Evolutionary conservation across 2,329 filamentous ascomycete species (phyloP), one percentile per base, ranked within the genome.

Genomic region (Blumeria hordei): DNA sequence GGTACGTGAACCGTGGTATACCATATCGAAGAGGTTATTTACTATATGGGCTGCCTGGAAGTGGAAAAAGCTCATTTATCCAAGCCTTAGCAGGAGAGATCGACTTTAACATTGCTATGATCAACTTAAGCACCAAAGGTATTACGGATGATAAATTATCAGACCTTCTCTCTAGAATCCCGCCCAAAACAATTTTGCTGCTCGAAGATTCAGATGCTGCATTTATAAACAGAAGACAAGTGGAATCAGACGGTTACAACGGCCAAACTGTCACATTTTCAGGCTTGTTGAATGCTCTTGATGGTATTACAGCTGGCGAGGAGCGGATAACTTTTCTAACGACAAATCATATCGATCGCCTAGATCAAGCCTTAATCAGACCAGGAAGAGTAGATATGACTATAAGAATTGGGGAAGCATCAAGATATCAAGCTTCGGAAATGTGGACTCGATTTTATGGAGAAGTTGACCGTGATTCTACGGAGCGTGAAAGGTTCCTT

Each of bases 361-460:
- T 96, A 1, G 64, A 84, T 80, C 83, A 87, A 58, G 92, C 92
- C 3, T 70, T 98, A 44, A 86, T 96, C 51, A 76, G 92, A 28
- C 92, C 92, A 0, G 92, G 92, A 0, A 77, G 92, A 52, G 88
- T 98, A 0, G 92, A 98, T 67, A 84, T 96, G 82, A 92, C 86
- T 60, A 77, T 94, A 3, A 78, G 86, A 55, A 82, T 98, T 52
- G 90, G 88, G 39, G 85, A 94, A 67, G 88, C 90, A 35, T 90
- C 85, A 2, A 74, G 79, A 57, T 83, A 85, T 66, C 92, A 96
- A 68, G 88, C 93, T 16, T 77, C 72, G 12, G 74, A 83, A 67
- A 84, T 98, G 70, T 98, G 90, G 88, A 83, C 93, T 67, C 80
- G 92, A 18, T 98, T 96, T 70, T 98, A 96, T 64, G 83, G 84